phyloP scores from a whole-genome alignment of 2,329 filamentous ascomycete species.

The Elsinoe arachidis region DNA sequence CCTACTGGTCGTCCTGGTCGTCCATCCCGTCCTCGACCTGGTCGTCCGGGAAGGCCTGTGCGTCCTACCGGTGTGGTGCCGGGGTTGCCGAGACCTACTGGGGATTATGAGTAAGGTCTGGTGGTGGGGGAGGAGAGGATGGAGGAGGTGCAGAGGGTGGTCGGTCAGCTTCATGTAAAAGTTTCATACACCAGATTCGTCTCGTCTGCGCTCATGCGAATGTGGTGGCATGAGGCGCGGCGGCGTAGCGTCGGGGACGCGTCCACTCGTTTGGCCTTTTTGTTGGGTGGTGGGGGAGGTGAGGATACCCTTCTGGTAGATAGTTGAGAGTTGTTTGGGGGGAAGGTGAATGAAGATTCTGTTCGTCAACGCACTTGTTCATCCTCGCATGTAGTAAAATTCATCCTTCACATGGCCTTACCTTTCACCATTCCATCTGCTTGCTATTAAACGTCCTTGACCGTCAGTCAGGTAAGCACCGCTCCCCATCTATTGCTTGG shows the following conservation, averaged over 20 bases:
- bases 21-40: not conserved
- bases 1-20: conserved; percentile 7
- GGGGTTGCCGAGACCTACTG: conserved; percentile 1
- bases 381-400: no score
- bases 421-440: no score
- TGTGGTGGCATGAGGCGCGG: not conserved
- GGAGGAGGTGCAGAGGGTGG: not conserved
- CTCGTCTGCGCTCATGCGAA: not conserved
- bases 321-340: not conserved
- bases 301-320: not conserved
- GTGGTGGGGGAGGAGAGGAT: not conserved
- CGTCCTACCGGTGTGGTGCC: not conserved
- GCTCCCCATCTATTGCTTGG: no score
- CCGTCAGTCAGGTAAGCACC: no score
- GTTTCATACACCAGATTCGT: not conserved
- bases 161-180: conserved; percentile 9
- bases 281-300: not conserved
- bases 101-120: not conserved
- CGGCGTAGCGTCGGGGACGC: not conserved
- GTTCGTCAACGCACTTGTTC: not conserved
- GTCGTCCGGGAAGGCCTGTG: not conserved
- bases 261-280: not conserved
- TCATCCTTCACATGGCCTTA: no score
- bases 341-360: not conserved
- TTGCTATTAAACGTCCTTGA: no score